These are phyloP conservation scores for Piper betle DNA, from an alignment of 164 flowering plant genomes.

Conservation along the genomic window DNA sequence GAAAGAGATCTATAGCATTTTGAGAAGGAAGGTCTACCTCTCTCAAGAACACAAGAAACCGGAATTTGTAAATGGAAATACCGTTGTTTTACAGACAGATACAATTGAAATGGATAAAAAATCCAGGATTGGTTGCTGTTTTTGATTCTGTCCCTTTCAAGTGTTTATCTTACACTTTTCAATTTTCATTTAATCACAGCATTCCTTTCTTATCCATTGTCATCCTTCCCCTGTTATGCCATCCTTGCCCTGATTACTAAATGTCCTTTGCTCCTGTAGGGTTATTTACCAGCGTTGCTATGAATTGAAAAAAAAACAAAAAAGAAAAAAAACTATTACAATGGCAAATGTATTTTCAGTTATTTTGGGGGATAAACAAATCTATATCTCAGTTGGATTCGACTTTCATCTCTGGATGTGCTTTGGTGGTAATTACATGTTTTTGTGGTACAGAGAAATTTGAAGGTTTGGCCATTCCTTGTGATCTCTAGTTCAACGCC, in stretches of 20 bases:
- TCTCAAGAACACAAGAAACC: constrained; percentile 44
- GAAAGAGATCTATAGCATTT: constrained; percentile 48
- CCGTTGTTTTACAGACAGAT: constrained; percentile 35
- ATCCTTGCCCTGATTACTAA: constrained; percentile 3
- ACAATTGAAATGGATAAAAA: constrained; percentile 12
- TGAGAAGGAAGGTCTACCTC: constrained; percentile 52
- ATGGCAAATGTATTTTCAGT: no score
- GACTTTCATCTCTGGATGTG: no score
- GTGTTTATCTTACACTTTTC: neutral
- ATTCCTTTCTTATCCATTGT: neutral
- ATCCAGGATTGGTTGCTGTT: constrained; percentile 28
- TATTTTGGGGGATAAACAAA: no score
- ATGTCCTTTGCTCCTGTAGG: constrained; percentile 6
- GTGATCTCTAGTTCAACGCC: no score
- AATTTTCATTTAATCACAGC: neutral
- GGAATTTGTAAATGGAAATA: constrained; percentile 39
- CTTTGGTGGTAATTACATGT: no score
- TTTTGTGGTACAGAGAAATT: no score
- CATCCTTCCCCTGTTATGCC: neutral
- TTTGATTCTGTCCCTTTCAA: neutral
- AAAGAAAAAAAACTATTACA: neutral
- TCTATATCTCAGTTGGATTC: no score
- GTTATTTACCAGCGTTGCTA: no score
- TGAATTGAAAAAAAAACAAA: neutral
- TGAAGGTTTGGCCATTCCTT: no score